phyloP scores from a whole-genome alignment of 2,329 filamentous ascomycete genomes.

The Zalaria obscura region DNA sequence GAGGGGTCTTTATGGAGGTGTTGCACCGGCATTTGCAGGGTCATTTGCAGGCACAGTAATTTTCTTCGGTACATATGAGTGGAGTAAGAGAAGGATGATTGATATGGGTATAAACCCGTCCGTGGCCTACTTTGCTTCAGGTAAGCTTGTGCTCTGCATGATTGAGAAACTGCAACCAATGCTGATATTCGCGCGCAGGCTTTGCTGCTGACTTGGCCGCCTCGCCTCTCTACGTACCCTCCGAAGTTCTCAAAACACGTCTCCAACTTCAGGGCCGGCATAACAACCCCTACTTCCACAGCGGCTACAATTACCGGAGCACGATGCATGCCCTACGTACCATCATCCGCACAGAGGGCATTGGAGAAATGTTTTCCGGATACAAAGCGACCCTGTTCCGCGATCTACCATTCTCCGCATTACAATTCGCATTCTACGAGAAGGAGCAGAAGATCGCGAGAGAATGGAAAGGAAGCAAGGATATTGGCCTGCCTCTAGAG shows the following conservation, averaged over 20 bases:
- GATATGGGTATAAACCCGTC: slow-evolving; percentile 72
- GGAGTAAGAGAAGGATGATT: slow-evolving; percentile 78
- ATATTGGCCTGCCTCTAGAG: slow-evolving; percentile 76
- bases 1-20: slow-evolving; percentile 84
- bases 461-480: slow-evolving; percentile 60
- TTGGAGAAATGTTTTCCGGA: slow-evolving; percentile 82
- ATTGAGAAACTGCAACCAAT: background rate
- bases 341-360: slow-evolving; percentile 70
- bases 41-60: slow-evolving; percentile 88
- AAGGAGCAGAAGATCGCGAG: slow-evolving; percentile 76
- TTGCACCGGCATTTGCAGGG: slow-evolving; percentile 75
- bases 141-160: slow-evolving; percentile 30
- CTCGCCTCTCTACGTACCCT: slow-evolving; percentile 87
- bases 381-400: slow-evolving; percentile 92
- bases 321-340: slow-evolving; percentile 74
- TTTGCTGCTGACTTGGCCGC: slow-evolving; percentile 86
- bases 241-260: slow-evolving; percentile 94
- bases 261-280: slow-evolving; percentile 87
- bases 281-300: slow-evolving; percentile 88
- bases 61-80: slow-evolving; percentile 96
- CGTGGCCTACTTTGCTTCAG: slow-evolving; percentile 72
- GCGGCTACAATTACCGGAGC: slow-evolving; percentile 88
- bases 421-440: slow-evolving; percentile 98
- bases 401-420: slow-evolving; percentile 85
- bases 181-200: slow-evolving; percentile 34